Evolutionary conservation across 2,329 filamentous ascomycete genomes (phyloP).

Genomic region (Ascochyta viciae-villosae): DNA sequence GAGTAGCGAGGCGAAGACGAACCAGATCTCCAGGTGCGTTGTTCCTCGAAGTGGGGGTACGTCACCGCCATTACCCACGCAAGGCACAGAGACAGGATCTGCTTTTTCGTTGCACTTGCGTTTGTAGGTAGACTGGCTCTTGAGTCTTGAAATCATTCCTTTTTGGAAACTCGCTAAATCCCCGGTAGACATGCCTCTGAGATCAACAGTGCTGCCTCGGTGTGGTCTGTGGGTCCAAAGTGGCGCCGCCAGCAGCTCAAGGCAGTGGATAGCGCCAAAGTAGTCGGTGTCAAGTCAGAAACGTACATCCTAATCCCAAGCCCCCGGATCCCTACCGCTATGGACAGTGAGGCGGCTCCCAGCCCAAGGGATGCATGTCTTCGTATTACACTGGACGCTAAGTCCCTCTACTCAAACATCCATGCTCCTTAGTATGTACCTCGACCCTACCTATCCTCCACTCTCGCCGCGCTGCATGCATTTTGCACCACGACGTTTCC

Average conservation of each 20-base stretch:
- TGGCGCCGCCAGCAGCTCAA: constrained; percentile 46
- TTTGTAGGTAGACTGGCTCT: constrained; percentile 21
- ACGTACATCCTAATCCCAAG: constrained; percentile 41
- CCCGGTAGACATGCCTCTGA: constrained; percentile 38
- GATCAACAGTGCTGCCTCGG: constrained; percentile 36
- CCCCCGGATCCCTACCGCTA: constrained; percentile 46
- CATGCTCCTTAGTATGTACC: constrained; percentile 37
- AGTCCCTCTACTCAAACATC: constrained; percentile 41
- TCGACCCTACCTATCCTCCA: constrained; percentile 42
- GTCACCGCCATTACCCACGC: constrained; percentile 39
- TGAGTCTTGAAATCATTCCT: constrained; percentile 38
- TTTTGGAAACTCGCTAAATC: constrained; percentile 37
- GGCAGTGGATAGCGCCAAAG: constrained; percentile 35
- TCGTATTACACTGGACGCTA: constrained; percentile 44
- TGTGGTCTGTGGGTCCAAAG: constrained; percentile 46
- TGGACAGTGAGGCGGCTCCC: constrained; percentile 40
- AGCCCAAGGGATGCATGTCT: constrained; percentile 41
- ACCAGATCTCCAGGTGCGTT: constrained; percentile 29
- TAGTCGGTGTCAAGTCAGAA: constrained; percentile 33
- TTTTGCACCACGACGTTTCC: constrained; percentile 36
- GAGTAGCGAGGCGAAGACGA: constrained; percentile 32
- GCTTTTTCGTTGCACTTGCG: constrained; percentile 39
- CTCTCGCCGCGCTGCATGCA: constrained; percentile 42
- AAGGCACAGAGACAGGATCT: constrained; percentile 25
- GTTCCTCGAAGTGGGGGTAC: constrained; percentile 39